Percentiles rank a stretch among this genome's conserved stretches.
Evolutionary conservation across 2,329 filamentous ascomycete species (phyloP).

Genomic region (Colletotrichum sp.): DNA sequence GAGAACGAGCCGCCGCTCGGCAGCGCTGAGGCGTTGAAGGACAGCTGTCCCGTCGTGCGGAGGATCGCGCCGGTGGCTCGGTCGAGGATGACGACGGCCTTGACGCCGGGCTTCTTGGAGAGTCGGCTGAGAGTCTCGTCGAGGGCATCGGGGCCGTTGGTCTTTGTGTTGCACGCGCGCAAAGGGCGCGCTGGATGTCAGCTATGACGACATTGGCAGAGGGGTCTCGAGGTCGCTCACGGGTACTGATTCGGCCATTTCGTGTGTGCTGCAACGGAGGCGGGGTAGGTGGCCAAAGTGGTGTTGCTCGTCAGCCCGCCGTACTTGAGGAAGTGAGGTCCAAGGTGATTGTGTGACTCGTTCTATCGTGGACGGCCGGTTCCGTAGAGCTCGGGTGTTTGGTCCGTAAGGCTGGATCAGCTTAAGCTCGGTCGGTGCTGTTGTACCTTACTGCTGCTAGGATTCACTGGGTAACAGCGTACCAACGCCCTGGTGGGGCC

Average conservation of each 20-base stretch:
- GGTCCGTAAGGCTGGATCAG: conserved; percentile 12
- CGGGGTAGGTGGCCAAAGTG: background rate
- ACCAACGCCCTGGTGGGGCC: background rate
- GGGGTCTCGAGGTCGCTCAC: conserved; percentile 17
- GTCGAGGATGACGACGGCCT: conserved; percentile 78
- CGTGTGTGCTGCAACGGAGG: background rate
- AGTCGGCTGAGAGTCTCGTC: conserved; percentile 71
- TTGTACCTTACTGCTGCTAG: background rate
- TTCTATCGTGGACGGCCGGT: background rate
- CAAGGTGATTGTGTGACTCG: background rate
- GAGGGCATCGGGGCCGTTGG: conserved; percentile 63
- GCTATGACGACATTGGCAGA: conserved; percentile 17
- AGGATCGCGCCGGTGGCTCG: conserved; percentile 75
- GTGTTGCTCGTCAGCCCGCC: background rate
- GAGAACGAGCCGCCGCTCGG: conserved; percentile 41
- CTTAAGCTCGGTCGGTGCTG: background rate
- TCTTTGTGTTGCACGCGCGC: conserved; percentile 25
- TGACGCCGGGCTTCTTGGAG: conserved; percentile 79
- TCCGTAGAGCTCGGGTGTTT: conserved; percentile 1
- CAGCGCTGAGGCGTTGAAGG: conserved; percentile 40
- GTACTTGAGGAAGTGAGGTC: background rate
- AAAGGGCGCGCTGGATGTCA: conserved; percentile 3
- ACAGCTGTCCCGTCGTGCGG: conserved; percentile 73
- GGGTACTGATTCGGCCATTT: conserved; percentile 25
- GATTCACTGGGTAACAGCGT: conserved; percentile 12